These are phyloP conservation scores for Moesziomyces parantarcticus DNA, from an alignment of 1,284 basidiomycete genomes.

Conservation along the genomic window DNA sequence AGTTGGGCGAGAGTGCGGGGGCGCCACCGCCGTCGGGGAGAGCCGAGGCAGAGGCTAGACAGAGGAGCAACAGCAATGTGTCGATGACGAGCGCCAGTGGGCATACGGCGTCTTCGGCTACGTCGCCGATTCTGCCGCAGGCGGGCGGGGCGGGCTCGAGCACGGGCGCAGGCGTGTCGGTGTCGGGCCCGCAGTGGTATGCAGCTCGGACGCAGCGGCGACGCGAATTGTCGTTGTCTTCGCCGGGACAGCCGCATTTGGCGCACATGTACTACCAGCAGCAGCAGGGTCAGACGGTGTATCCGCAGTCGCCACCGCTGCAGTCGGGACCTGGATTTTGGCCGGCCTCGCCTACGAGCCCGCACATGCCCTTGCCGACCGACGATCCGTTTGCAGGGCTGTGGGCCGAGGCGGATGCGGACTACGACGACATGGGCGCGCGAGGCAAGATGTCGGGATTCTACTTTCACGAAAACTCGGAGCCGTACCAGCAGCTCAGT, in stretches of 20 bases:
- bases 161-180: too few species aligned
- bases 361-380: conserved; percentile 8
- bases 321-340: conserved; percentile 33
- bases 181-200: conserved; percentile 42
- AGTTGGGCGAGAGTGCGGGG: conserved; percentile 70
- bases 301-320: conserved; percentile 28
- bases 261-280: not conserved
- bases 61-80: conserved; percentile 24
- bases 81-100: conserved; percentile 11
- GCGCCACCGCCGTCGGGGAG: conserved; percentile 4
- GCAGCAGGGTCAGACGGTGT: conserved; percentile 6
- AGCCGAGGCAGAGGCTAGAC: conserved; percentile 3
- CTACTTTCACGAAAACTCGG: conserved; percentile 91
- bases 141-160: not conserved
- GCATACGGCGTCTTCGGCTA: conserved; percentile 6
- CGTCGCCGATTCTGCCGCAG: conserved; percentile 10
- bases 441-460: conserved; percentile 80
- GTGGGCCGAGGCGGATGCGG: conserved; percentile 9
- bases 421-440: conserved; percentile 35
- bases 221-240: conserved; percentile 32
- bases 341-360: conserved; percentile 31
- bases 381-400: conserved; percentile 21
- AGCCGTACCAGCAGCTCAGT: conserved; percentile 75
- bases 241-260: conserved; percentile 1
- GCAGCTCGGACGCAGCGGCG: conserved; percentile 35